Evolutionary conservation across 2,329 filamentous ascomycete species (phyloP).

Genomic region (Leptographium procerum): DNA sequence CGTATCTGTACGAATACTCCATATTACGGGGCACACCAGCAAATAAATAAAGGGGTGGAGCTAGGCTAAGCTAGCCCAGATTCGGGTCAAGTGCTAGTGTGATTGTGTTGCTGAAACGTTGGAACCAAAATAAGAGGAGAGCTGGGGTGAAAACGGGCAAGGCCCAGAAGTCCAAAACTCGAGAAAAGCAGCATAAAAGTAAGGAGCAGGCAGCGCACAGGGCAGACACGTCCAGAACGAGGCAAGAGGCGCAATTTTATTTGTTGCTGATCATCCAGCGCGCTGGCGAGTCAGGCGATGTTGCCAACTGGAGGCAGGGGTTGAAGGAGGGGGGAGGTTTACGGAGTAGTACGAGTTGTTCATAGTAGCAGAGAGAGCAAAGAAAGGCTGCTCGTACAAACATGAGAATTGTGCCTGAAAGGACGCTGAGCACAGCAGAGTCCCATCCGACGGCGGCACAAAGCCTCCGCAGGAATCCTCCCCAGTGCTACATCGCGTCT

Average conservation of each 20-base stretch:
- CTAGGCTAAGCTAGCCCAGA: background rate
- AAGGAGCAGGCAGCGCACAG: background rate
- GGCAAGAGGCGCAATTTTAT: background rate
- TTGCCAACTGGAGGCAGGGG: background rate
- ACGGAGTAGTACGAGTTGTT: no score
- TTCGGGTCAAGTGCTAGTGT: constrained; percentile 6
- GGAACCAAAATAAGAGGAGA: background rate
- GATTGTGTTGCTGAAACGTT: constrained; percentile 10
- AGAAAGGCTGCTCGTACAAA: background rate
- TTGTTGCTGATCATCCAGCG: background rate
- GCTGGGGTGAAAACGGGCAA: background rate
- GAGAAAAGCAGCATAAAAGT: background rate
- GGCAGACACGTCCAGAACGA: background rate
- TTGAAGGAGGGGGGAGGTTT: background rate
- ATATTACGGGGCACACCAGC: background rate
- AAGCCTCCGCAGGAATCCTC: background rate
- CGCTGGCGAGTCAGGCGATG: background rate
- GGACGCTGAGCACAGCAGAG: background rate
- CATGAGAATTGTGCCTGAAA: background rate
- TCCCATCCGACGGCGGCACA: background rate
- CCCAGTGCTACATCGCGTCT: background rate
- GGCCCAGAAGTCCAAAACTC: background rate
- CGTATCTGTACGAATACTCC: no score
- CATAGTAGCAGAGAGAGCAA: no score
- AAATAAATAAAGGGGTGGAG: constrained; percentile 10